These are phyloP conservation scores for Leccinum broughii DNA, from an alignment of 768 basidiomycete species.

Conservation along the genomic window DNA sequence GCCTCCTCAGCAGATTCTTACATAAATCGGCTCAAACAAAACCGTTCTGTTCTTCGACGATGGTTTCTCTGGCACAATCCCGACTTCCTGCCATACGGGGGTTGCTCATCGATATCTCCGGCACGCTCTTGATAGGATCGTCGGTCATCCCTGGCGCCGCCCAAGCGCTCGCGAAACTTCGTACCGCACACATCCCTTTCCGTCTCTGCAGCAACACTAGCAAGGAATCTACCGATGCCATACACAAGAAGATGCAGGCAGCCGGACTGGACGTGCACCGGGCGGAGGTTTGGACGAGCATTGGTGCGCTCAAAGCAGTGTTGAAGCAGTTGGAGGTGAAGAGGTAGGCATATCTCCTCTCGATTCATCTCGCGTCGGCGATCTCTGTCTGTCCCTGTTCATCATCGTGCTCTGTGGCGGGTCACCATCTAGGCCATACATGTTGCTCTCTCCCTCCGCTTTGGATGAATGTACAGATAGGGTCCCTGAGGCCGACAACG, in stretches of 20 bases:
- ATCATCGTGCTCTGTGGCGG: too few relatives aligned
- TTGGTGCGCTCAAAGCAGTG: conserved; percentile 53
- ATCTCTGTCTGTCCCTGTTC: neutral
- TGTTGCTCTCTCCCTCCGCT: too few relatives aligned
- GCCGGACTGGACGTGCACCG: conserved; percentile 51
- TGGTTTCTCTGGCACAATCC: neutral
- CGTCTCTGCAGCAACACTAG: conserved; percentile 69
- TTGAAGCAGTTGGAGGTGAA: conserved; percentile 43
- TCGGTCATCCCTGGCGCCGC: conserved; percentile 48
- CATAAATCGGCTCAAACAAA: too few relatives aligned
- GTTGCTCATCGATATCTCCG: conserved; percentile 66
- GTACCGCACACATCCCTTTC: conserved; percentile 40
- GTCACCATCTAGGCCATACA: conserved; percentile 39
- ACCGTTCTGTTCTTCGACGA: too few relatives aligned
- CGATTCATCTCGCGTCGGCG: neutral
- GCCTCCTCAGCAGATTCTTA: conserved; percentile 22
- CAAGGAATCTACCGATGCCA: conserved; percentile 53
- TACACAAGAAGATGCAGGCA: conserved; percentile 42
- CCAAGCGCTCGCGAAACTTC: conserved; percentile 29
- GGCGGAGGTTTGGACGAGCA: conserved; percentile 61
- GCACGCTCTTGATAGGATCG: conserved; percentile 59
- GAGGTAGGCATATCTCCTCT: conserved; percentile 31
- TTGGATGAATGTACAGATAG: too few relatives aligned
- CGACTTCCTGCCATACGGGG: conserved; percentile 38
- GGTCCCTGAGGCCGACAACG: too few relatives aligned